These are phyloP conservation scores for Russula ochroleuca DNA, from an alignment of 768 basidiomycete genomes.

Conservation along the genomic window DNA sequence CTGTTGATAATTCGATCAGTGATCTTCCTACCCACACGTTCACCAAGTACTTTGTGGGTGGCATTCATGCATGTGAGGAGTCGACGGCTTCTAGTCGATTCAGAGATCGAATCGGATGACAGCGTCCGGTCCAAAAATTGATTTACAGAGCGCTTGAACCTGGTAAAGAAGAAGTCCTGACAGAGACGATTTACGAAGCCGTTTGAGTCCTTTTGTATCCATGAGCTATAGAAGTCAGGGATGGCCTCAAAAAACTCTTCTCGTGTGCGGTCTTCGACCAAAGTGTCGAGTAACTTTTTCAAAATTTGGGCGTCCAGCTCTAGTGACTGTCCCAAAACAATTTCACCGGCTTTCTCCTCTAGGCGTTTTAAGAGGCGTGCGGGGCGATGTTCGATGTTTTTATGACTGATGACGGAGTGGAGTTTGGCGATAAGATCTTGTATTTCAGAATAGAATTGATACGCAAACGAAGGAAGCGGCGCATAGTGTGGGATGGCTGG, in stretches of 20 bases:
- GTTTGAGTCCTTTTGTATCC: background rate
- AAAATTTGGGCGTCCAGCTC: background rate
- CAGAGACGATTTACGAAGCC: too few relatives aligned
- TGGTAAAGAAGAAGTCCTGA: too few relatives aligned
- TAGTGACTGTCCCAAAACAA: background rate
- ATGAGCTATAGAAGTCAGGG: background rate
- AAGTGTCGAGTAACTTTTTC: background rate
- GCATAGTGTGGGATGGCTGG: background rate
- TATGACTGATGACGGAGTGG: too few relatives aligned
- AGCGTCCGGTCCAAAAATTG: background rate
- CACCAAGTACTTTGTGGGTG: background rate
- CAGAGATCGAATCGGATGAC: background rate
- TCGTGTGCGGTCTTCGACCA: background rate
- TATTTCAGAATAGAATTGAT: background rate
- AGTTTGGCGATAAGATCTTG: background rate
- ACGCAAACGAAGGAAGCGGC: background rate
- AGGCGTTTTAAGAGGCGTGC: too few relatives aligned
- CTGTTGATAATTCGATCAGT: too few relatives aligned
- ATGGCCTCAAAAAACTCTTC: background rate
- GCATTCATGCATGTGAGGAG: background rate
- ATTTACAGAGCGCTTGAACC: background rate
- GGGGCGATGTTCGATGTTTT: too few relatives aligned
- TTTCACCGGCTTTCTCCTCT: background rate
- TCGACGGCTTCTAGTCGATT: background rate
- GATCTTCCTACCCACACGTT: too few relatives aligned